Base-by-base conservation (phyloP, 2,329 filamentous ascomycete genomes). In the Nemania sp. region DNA sequence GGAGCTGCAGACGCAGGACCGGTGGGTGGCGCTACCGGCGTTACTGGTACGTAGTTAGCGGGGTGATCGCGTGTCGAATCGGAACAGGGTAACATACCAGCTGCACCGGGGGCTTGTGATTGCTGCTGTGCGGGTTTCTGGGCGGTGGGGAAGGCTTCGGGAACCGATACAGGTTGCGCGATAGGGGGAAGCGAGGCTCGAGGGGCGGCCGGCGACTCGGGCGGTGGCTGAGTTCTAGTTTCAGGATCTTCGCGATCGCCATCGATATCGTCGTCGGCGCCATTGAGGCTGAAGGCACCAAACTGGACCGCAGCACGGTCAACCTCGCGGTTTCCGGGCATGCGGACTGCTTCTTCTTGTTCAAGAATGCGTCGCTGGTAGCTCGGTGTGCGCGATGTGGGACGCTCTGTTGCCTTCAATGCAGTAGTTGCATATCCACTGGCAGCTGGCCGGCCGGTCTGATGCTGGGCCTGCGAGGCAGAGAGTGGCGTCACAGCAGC, bases 281-380 rank as follows among this genome's bases (percentile, higher is more conserved):
- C 91, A 68, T 90, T 92, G 66, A 99, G 74, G 68, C 88, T 95
- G 79, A 99, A 90, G 71, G 92, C 95, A 60, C 94, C 94, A 71
- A 99, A 99, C 70, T 97, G 93, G 43, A 99, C 91, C 44, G 92
- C 89, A 62, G 93, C 85, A 65, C 91, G 87, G 70, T 97, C 93
- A 23, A 99, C 89, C 48, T 94, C 92, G 63, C 94, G 91, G 77
- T 97, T 96, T 56, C 90, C 91, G 40, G 94, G 94, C 93, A 99
- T 97, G 61, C 96, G 91, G 34, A 99, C 94, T 54, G 94, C 91
- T 76, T 99, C 94, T 73, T 96, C 92, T 70, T 99, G 94, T 66
- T 97, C 92, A 67, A 96, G 80, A 49, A 97, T 82, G 66, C 91
- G 89, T 62, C 93, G 86, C 71, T 95, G 89, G 72, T 89, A 91